These are phyloP conservation scores for Xenosphaeropsis pyriputrescens DNA, from an alignment of 2,329 filamentous ascomycete genomes.

Conservation along the genomic window DNA sequence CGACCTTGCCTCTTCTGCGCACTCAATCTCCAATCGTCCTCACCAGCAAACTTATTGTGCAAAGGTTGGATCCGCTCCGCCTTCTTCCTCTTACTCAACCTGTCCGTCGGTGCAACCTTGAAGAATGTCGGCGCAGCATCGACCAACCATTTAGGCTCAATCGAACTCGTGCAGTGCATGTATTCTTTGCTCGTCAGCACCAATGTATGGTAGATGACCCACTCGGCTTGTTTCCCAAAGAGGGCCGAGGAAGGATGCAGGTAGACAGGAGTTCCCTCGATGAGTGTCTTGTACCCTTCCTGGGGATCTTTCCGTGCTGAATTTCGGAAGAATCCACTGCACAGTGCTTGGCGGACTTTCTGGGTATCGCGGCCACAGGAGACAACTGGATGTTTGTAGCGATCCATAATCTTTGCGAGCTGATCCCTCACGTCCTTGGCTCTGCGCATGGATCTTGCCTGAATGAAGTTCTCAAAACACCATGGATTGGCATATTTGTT, in stretches of 20 bases:
- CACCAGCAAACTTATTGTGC: slow-evolving; percentile 81
- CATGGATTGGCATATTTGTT: slow-evolving; percentile 71
- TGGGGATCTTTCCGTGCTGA: slow-evolving; percentile 87
- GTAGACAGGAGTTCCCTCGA: slow-evolving; percentile 88
- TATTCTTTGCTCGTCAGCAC: slow-evolving; percentile 95
- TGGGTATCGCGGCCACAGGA: slow-evolving; percentile 81
- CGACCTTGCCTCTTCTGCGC: slow-evolving; percentile 76
- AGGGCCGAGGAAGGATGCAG: slow-evolving; percentile 84
- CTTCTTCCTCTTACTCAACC: slow-evolving; percentile 80
- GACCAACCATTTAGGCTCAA: slow-evolving; percentile 89
- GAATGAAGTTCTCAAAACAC: slow-evolving; percentile 98
- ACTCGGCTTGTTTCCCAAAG: slow-evolving; percentile 92
- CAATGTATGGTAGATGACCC: slow-evolving; percentile 85
- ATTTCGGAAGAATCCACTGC: slow-evolving; percentile 91
- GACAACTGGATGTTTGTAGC: slow-evolving; percentile 69
- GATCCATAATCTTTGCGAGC: slow-evolving; percentile 83
- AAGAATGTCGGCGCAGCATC: slow-evolving; percentile 98
- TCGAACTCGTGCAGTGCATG: slow-evolving; percentile 87
- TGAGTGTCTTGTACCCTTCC: slow-evolving; percentile 95
- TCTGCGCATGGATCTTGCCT: slow-evolving; percentile 75
- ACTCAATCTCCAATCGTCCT: slow-evolving; percentile 90
- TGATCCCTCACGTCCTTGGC: slow-evolving; percentile 89
- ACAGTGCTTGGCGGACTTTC: slow-evolving; percentile 78
- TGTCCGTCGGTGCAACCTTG: slow-evolving; percentile 83
- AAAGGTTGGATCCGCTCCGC: slow-evolving; percentile 90